Base-by-base conservation (phyloP, 2,329 filamentous ascomycete species). In the Colletotrichum filicis region DNA sequence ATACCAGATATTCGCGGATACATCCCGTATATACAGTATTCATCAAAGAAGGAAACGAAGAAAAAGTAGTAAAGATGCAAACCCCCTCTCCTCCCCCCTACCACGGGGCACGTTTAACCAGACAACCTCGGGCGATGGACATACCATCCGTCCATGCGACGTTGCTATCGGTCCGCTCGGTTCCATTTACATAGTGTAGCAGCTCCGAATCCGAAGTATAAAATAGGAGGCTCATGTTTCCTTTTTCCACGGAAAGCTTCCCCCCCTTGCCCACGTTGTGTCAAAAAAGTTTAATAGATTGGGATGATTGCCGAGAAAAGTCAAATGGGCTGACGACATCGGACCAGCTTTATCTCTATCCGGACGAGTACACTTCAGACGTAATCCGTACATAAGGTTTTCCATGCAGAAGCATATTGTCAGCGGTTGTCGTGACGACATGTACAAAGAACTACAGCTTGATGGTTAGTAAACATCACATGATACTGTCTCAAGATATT, bases 81-180 rank as follows among this genome's bases (percentile, higher is more conserved):
- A 12, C 35, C 11, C 30, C 30, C 8, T 32, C 28, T 28, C 32
- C 11, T 35, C 1, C 32, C 32, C 35, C 35, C 35, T 19, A 42
- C 3, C 37, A 19, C 37, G 14, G 37, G 14, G 14, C 37, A 42
- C 2, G 14, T 42, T 14, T 42, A 42, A 42, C 3, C 12, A 16
- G 37, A 42, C 14, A 42, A 42, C 37, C 37, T 16, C 14, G 16
- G 37, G 14, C 14, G 37, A 42, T 42, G 37, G 14, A 19, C 14
- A 42, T 42, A 5, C 37, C 14, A 37, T 37, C 32, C 32, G 32
- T 6, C 19, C 37, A 42, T 16, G 37, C 37, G 37, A 42, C 42
- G 42, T 19, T n/a, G 42, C 16, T 49, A 19, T 61, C 59, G 59
- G 59, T 28, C 24, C 59, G 59, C 59, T 61, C 59, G 37, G 59